A percentile compares a stretch with the other conserved stretches of the same genome.
phyloP scores from a whole-genome alignment of 768 basidiomycete genomes.

The Roridomyces roridus region DNA sequence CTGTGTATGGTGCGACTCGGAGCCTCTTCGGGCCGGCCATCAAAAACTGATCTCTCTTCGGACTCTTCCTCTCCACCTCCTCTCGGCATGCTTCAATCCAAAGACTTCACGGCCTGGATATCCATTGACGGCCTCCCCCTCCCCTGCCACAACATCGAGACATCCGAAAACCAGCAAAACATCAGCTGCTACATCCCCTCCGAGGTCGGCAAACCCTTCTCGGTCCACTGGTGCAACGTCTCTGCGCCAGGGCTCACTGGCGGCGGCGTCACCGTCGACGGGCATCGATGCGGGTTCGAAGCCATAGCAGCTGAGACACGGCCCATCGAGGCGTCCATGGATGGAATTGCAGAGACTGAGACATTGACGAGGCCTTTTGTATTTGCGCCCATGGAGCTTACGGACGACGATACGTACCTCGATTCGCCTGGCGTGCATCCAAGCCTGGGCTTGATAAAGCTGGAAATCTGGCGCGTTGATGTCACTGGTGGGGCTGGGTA shows the following conservation, averaged over 20 bases:
- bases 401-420: constrained; percentile 5
- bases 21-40: too few relatives aligned
- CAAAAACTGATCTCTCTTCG: too few relatives aligned
- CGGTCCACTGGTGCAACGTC: constrained; percentile 15
- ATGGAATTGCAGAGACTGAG: constrained; percentile 15
- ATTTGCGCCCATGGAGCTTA: constrained; percentile 16
- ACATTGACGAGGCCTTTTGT: constrained; percentile 14
- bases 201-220: constrained; percentile 10
- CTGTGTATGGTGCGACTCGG: too few relatives aligned
- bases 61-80: background rate
- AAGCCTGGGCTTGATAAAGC: background rate
- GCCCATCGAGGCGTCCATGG: constrained; percentile 6
- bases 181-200: constrained; percentile 18
- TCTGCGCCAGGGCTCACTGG: constrained; percentile 11
- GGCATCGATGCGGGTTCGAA: constrained; percentile 15
- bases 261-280: constrained; percentile 16
- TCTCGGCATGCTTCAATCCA: constrained; percentile 4
- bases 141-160: constrained; percentile 3
- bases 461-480: background rate
- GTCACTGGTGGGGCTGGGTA: too few relatives aligned
- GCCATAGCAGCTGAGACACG: constrained; percentile 8
- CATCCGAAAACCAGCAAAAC: constrained; percentile 3
- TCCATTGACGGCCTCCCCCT: constrained; percentile 4
- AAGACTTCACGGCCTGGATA: constrained; percentile 17
- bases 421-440: background rate